phyloP scores from a whole-genome alignment of 176 grass and related monocot species.

The Juncus inflexus region DNA sequence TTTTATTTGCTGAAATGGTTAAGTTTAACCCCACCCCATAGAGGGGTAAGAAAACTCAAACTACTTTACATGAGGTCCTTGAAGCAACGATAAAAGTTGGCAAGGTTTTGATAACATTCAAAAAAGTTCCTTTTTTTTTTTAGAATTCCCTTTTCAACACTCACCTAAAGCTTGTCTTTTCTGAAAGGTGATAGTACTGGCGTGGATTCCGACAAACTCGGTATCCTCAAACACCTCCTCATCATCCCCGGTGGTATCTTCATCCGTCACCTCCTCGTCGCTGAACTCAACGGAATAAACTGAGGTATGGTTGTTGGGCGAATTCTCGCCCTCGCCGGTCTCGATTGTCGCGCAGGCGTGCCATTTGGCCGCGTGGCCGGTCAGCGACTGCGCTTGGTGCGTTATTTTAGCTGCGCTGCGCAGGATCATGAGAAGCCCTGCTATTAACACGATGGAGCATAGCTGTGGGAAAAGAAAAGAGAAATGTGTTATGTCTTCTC shows the following conservation, averaged over 20 bases:
- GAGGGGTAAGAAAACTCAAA: no score
- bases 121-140: no score
- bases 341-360: slow-evolving; percentile 92
- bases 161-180: slow-evolving; percentile 91
- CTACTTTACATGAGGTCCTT: no score
- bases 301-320: slow-evolving; percentile 21
- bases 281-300: slow-evolving; percentile 20
- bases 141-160: background rate
- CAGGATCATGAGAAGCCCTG: slow-evolving; percentile 74
- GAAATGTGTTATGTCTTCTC: background rate
- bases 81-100: no score
- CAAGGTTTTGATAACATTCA: no score
- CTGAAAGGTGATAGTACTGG: slow-evolving; percentile 66
- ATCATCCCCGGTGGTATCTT: slow-evolving; percentile 40
- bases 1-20: no score
- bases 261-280: slow-evolving; percentile 31
- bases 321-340: slow-evolving; percentile 15
- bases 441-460: slow-evolving; percentile 74
- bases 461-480: slow-evolving; percentile 36
- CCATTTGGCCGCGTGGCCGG: slow-evolving; percentile 87
- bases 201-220: slow-evolving; percentile 31
- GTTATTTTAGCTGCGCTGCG: slow-evolving; percentile 90
- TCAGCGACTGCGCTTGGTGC: slow-evolving; percentile 83
- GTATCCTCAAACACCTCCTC: slow-evolving; percentile 70
- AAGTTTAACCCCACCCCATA: no score